Base-by-base conservation (phyloP, 305 asterid genomes). In the Salvia sclarea region DNA sequence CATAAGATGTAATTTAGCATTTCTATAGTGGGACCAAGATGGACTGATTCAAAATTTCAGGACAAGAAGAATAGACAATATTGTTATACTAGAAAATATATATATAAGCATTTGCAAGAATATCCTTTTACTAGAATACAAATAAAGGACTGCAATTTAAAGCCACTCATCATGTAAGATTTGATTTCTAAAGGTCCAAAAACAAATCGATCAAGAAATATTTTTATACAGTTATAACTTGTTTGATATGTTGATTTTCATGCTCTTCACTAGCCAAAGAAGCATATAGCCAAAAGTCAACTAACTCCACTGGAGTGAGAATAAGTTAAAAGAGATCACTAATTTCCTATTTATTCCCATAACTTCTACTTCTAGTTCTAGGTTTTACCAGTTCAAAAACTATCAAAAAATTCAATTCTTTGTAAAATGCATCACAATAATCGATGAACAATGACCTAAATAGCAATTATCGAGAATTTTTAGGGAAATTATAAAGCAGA, bases 1-100 rank as follows among this genome's bases (percentile, higher is more conserved):
- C 70, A 71, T 60, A 65, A 10, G 61, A 74, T 14, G 20, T 54
- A 65, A 61, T 68, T 72, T 66, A 71, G 55, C 28, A 49, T 14
- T 56, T 61, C 24, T 5, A 62, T 28, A 63, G 18, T 4, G 40
- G 30, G 41, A 17, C 49, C 22, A 13, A 30, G 58, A 37, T 17
- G 25, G 18, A 16, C 41, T 0, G 6, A 8, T 53, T 1, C 24
- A 8, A 8, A 22, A 18, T 58, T 40, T 11, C 25, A 35, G 40
- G 65, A 54, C 60, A 50, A 24, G 62, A 30, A 47, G 65, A 45
- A 2, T n/a, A 35, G 16, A 45, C 64, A 6, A 13, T 24, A 13
- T 24, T 24, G 9, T 24, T 54, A 14, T 41, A 13, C 50, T 20
- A 47, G 31, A 16, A 70, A 22, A 61, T n/a, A n/a, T n/a, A 37